Evolutionary conservation across 371 early-diverging fungal species (phyloP).

Genomic region (Mortierella sp.): DNA sequence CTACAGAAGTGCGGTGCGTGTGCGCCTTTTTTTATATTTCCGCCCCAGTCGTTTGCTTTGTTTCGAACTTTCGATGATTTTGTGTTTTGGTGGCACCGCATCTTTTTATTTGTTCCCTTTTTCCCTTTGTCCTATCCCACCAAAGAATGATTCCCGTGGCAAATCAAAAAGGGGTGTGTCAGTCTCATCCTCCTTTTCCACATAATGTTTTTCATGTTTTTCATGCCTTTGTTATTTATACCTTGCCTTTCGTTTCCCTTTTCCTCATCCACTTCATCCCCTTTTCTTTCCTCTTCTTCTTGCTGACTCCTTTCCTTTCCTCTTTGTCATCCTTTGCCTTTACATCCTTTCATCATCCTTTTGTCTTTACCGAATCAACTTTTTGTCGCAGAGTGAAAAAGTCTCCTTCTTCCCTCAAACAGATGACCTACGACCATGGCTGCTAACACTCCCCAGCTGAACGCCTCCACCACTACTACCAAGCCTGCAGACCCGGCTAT

Average conservation of each 20-base stretch:
- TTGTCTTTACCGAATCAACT: background rate
- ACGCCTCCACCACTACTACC: background rate
- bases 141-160: background rate
- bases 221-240: background rate
- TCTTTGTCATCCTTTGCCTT: background rate
- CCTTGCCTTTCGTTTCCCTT: too few relatives aligned
- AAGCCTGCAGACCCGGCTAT: conserved; percentile 1
- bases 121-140: background rate
- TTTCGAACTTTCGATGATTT: too few relatives aligned
- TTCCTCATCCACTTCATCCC: background rate
- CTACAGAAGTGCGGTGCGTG: background rate
- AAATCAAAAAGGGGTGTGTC: background rate
- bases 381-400: background rate
- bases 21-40: background rate
- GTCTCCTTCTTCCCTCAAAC: background rate
- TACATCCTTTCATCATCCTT: background rate
- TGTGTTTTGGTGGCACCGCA: background rate
- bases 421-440: conserved; percentile 3
- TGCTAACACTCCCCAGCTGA: background rate
- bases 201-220: background rate
- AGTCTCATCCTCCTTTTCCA: background rate
- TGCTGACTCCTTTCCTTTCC: background rate
- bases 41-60: too few relatives aligned
- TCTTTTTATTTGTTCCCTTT: background rate
- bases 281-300: background rate